Evolutionary conservation across 495 filamentous ascomycete genomes (phyloP).

Genomic region (Cercophora newfieldiana): DNA sequence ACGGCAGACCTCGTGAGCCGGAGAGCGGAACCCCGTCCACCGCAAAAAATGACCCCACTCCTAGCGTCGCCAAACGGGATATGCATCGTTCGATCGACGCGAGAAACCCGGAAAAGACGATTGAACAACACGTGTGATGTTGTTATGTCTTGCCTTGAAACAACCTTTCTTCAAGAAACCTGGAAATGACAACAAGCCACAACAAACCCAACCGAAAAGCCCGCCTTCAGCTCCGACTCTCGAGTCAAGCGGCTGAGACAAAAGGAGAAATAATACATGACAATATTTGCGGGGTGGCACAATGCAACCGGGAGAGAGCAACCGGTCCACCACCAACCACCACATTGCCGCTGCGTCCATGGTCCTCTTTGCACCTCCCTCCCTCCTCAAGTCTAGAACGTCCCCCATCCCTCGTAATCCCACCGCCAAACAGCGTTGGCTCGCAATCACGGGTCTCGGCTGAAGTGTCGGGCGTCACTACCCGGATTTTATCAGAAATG

Average conservation of each 20-base stretch:
- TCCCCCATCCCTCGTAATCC: neutral
- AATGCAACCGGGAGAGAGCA: neutral
- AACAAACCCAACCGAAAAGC: neutral
- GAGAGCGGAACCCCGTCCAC: neutral
- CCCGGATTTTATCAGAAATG: conserved; percentile 17
- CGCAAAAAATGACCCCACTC: neutral
- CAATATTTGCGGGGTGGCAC: neutral
- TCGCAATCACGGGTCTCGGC: conserved; percentile 5
- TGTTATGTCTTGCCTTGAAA: neutral
- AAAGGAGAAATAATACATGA: neutral
- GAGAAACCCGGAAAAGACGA: neutral
- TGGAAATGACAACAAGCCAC: neutral
- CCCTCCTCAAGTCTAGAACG: neutral
- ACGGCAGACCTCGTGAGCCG: neutral
- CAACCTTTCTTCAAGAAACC: neutral
- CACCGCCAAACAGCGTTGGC: neutral
- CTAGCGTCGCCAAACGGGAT: neutral
- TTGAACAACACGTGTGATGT: neutral
- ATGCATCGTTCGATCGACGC: conserved; percentile 5
- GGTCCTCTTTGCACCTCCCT: neutral
- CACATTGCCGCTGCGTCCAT: neutral
- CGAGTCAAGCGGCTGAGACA: neutral
- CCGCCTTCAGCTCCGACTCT: neutral
- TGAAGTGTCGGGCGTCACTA: conserved; percentile 11
- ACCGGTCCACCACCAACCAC: neutral